phyloP scores from a whole-genome alignment of 495 filamentous ascomycete genomes.

The Sordaria brevicollis region DNA sequence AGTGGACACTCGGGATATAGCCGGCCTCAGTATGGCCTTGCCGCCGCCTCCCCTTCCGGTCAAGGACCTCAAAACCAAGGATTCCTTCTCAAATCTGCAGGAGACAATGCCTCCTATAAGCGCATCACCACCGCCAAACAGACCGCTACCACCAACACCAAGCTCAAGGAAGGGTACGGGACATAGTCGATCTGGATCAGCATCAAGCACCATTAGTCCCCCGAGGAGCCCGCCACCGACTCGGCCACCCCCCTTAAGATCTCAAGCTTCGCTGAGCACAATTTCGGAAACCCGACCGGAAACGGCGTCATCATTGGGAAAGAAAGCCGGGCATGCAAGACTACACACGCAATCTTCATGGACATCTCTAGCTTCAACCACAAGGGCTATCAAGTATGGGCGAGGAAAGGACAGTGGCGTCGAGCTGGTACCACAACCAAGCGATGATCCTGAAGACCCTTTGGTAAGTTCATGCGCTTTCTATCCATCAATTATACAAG shows the following conservation, averaged over 20 bases:
- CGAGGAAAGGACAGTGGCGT: conserved; percentile 30
- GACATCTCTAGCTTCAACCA: conserved; percentile 21
- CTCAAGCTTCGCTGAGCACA: conserved; percentile 14
- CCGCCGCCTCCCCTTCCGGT: conserved; percentile 17
- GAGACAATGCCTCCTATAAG: conserved; percentile 1
- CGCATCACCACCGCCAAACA: conserved; percentile 16
- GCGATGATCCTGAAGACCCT: conserved; percentile 38
- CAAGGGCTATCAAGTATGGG: conserved; percentile 35
- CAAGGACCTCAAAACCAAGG: conserved; percentile 8
- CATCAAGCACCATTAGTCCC: not conserved
- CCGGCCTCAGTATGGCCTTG: conserved; percentile 7
- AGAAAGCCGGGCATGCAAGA: conserved; percentile 14
- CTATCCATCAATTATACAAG: not conserved
- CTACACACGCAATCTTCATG: conserved; percentile 25
- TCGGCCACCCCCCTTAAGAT: conserved; percentile 11
- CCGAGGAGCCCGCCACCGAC: conserved; percentile 9
- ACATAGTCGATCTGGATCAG: not conserved
- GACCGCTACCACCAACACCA: conserved; percentile 20
- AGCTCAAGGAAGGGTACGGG: conserved; percentile 1
- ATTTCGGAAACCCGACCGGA: conserved; percentile 19
- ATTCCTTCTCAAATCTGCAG: conserved; percentile 1
- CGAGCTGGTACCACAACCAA: conserved; percentile 40
- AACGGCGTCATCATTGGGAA: conserved; percentile 11
- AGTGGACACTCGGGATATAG: conserved; percentile 1
- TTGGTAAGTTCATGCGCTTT: conserved; percentile 21